Conservation (phyloP, 1,284 basidiomycete genomes). For the Papiliotrema nemorosa region DNA sequence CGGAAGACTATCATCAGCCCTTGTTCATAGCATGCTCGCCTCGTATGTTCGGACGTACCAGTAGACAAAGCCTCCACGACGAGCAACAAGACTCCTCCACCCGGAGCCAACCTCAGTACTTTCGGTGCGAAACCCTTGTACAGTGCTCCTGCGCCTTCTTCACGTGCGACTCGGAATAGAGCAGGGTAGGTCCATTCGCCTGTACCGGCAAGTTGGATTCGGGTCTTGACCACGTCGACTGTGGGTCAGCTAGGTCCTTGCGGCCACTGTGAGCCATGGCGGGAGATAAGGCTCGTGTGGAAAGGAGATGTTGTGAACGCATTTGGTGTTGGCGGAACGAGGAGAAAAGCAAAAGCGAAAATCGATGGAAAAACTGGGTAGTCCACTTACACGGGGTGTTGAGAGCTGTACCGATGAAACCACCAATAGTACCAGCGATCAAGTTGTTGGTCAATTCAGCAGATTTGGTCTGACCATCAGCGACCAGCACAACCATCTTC, state of each 20-base stretch:
- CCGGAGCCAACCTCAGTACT: conserved; percentile 81
- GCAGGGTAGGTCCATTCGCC: conserved; percentile 63
- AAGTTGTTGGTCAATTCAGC: conserved; percentile 86
- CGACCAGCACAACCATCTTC: not conserved
- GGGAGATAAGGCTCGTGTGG: no score
- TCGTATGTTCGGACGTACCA: not conserved
- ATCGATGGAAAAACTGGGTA: not conserved
- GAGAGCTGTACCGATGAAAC: conserved; percentile 70
- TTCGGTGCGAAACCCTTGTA: conserved; percentile 68
- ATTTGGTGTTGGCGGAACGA: not conserved
- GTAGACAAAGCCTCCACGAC: conserved; percentile 13
- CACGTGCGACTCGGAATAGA: conserved; percentile 72
- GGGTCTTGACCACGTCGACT: conserved; percentile 86
- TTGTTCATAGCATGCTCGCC: not conserved
- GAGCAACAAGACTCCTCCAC: conserved; percentile 88
- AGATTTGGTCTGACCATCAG: conserved; percentile 58
- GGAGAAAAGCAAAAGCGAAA: no score
- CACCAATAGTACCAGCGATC: conserved; percentile 82
- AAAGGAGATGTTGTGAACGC: no score
- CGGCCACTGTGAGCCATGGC: not conserved
- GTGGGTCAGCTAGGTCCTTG: conserved; percentile 9
- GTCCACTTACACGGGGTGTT: conserved; percentile 52
- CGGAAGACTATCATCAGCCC: conserved; percentile 16
- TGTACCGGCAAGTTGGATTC: conserved; percentile 85
- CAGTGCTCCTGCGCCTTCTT: conserved; percentile 83